Percentiles rank a stretch among this genome's conserved stretches.
phyloP scores from a whole-genome alignment of 225 moss, liverwort and hornwort species.

The Asterella californica region DNA sequence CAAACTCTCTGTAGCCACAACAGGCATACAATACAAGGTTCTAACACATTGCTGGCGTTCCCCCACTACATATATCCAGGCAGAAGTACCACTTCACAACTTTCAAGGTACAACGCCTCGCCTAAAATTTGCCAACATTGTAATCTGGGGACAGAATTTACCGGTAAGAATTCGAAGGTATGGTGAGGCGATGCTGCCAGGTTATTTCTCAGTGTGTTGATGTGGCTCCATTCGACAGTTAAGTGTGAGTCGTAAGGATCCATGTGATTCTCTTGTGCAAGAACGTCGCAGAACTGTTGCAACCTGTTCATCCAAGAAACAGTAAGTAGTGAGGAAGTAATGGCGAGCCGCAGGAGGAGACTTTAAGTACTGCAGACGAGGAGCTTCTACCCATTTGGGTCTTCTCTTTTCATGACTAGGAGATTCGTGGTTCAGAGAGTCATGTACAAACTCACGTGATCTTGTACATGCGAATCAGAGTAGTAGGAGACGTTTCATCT shows the following conservation, averaged over 20 bases:
- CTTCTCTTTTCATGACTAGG: background rate
- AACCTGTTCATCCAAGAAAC: constrained; percentile 33
- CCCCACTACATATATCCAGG: background rate
- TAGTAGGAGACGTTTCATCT: constrained; percentile 41
- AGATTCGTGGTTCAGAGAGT: background rate
- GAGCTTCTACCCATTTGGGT: background rate
- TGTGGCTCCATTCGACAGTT: constrained; percentile 25
- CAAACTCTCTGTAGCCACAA: background rate
- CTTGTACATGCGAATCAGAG: constrained; percentile 66
- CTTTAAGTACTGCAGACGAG: background rate
- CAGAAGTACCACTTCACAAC: background rate
- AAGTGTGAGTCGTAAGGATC: constrained; percentile 17
- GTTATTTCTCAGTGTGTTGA: constrained; percentile 12
- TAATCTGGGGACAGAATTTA: background rate
- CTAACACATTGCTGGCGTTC: background rate
- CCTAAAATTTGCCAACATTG: no score
- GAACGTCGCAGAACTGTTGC: constrained; percentile 64
- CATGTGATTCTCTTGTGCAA: constrained; percentile 61
- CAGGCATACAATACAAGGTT: background rate
- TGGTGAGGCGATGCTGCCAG: background rate
- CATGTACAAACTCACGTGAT: constrained; percentile 57
- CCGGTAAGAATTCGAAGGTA: constrained; percentile 15
- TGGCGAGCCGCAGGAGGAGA: background rate
- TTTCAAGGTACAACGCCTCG: background rate
- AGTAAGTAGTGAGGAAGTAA: background rate